A percentile compares a stretch with the other conserved stretches of the same genome.
These are phyloP conservation scores for Phytophthora multivora DNA, from an alignment of 352 stramenopile species.

Conservation along the genomic window DNA sequence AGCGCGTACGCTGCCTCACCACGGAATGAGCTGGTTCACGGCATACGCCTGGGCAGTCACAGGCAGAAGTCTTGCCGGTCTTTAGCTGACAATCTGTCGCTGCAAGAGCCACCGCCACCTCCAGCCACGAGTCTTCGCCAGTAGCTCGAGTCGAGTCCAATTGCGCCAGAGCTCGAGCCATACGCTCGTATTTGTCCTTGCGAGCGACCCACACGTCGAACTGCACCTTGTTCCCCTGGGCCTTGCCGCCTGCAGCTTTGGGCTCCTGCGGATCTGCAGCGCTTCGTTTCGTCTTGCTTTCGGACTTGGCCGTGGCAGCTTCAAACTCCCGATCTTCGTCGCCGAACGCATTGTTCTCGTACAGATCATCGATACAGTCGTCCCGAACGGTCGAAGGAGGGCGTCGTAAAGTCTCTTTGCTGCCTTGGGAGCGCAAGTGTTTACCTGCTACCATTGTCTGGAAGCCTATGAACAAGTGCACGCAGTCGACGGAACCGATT, in stretches of 20 bases:
- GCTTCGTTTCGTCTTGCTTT: constrained; percentile 16
- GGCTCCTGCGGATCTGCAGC: constrained; percentile 11
- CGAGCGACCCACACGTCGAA: constrained; percentile 86
- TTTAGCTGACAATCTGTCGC: constrained; percentile 83
- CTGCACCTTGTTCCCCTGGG: constrained; percentile 42
- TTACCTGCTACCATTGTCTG: constrained; percentile 37
- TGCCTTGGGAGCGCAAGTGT: constrained; percentile 11
- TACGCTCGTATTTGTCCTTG: constrained; percentile 89
- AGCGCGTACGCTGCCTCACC: constrained; percentile 72
- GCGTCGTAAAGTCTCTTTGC: constrained; percentile 30
- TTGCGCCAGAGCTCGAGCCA: constrained; percentile 58
- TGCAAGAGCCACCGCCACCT: constrained; percentile 73
- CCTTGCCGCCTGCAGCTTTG: constrained; percentile 13
- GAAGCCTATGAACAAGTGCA: constrained; percentile 8
- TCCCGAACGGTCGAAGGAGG: constrained; percentile 38
- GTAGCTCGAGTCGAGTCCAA: constrained; percentile 69
- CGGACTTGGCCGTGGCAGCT: constrained; percentile 9
- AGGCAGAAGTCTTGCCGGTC: constrained; percentile 68
- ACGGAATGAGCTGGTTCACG: constrained; percentile 66
- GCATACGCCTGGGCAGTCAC: constrained; percentile 74
- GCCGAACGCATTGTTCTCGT: constrained; percentile 78
- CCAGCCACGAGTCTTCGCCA: constrained; percentile 68
- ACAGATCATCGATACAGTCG: constrained; percentile 76
- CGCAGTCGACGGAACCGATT: constrained; percentile 13
- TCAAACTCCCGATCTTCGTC: constrained; percentile 50